Base-by-base conservation (phyloP, 169 alveolate species). In the Prorocentrum cordatum region DNA sequence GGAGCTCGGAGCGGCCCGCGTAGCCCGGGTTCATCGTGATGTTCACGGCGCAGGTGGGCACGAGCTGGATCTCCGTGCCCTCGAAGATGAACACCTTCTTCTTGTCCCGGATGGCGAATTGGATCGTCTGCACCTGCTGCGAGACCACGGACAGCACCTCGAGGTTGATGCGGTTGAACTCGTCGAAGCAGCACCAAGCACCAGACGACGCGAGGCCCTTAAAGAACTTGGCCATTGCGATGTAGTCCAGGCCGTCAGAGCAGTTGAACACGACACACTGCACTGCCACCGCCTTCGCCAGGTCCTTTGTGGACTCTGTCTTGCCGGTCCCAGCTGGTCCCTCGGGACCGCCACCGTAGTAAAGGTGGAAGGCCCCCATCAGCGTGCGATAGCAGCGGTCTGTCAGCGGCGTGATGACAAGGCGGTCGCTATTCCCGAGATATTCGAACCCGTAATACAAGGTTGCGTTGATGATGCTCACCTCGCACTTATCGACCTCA, bases 101-200 rank as follows among this genome's bases (percentile, higher is more conserved):
- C 42, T 62, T 24, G 66, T 84, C 92, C 26, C 70, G 68, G 36
- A 84, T 84, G 24, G 92, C 92, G 39, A 67, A 58, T 35, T 84
- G 92, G 70, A 84, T 84, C n/a, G 92, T 84, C 50, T 42, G 70
- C 35, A 84, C 92, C 92, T 84, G 91, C 82, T 82, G 91, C 61
- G 92, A 66, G 18, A 83, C 70, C 73, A 83, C 92, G 38, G 92
- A 83, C 58, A 83, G 39, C 80, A 82, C 91, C 91, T 96, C 99
- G 66, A 97, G 97, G 66, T 95, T 94, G 61, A 97, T 93, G 92
- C 99, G 95, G 68, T 97, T 97, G 94, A 97, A 97, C 93, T 97
- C 99, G 93, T 97, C 99, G 93, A 97, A 97, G 83, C 99, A 97
- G 91, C 98, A 97, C 99, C 99, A 97, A 50, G 97, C 96, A 31